phyloP scores from a whole-genome alignment of 257 asterid species.

The Ballota nigra region DNA sequence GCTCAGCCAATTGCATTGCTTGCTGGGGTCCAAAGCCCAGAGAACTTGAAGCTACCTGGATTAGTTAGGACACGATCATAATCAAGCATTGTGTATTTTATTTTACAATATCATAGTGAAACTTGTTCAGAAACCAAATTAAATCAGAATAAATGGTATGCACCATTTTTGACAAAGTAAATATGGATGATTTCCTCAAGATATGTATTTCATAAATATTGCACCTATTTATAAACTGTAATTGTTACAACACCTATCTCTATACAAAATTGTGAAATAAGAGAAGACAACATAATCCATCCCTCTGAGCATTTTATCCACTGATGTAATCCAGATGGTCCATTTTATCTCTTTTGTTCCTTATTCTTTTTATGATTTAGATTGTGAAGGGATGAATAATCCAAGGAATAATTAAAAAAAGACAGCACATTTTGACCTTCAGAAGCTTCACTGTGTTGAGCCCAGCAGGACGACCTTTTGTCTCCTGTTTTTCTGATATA shows the following conservation, averaged over 20 bases:
- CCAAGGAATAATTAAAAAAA: conserved; percentile 12
- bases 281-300: background rate
- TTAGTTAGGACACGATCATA: conserved; percentile 21
- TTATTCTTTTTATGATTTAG: background rate
- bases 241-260: background rate
- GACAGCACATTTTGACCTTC: conserved; percentile 50
- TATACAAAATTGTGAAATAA: background rate
- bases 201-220: background rate
- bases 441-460: conserved; percentile 92
- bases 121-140: background rate
- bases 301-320: background rate
- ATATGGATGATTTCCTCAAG: background rate
- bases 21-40: conserved; percentile 87
- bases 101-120: background rate
- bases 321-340: background rate
- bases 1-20: conserved; percentile 96
- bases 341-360: background rate
- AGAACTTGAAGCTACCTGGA: conserved; percentile 94
- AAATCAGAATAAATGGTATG: background rate
- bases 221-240: background rate
- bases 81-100: conserved; percentile 2
- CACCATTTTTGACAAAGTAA: background rate
- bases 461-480: conserved; percentile 79
- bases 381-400: background rate
- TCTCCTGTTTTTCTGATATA: conserved; percentile 70